Percentiles rank a stretch among this genome's conserved stretches.
These are phyloP conservation scores for Paraphysoderma sedebokerense DNA, from an alignment of 371 early-diverging fungal genomes.

Conservation along the genomic window DNA sequence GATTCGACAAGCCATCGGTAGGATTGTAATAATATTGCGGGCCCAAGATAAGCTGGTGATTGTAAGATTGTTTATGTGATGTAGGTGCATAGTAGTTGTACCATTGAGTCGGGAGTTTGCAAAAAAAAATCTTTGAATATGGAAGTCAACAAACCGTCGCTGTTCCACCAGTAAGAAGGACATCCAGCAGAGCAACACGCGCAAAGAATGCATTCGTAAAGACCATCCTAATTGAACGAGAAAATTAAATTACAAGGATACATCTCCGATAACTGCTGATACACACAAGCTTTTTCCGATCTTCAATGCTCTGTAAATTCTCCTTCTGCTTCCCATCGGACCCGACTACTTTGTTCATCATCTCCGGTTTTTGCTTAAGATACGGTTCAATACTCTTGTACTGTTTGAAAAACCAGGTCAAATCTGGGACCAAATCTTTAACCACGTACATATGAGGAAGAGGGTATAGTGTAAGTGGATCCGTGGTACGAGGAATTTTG, in stretches of 20 bases:
- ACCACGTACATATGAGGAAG: conserved; percentile 87
- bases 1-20: conserved; percentile 97
- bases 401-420: conserved; percentile 91
- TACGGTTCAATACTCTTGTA: conserved; percentile 91
- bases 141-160: conserved; percentile 11
- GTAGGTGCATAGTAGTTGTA: no score
- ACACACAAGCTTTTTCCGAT: conserved; percentile 76
- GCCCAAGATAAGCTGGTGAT: conserved; percentile 74
- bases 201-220: conserved; percentile 95
- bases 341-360: background rate
- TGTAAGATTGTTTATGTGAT: conserved; percentile 12
- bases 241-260: background rate
- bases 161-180: conserved; percentile 95
- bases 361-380: conserved; percentile 60
- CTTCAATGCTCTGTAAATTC: conserved; percentile 34
- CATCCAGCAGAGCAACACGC: conserved; percentile 95
- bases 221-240: conserved; percentile 44
- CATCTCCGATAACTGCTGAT: no score
- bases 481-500: conserved; percentile 48
- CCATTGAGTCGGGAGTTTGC: background rate
- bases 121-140: no score
- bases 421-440: conserved; percentile 76
- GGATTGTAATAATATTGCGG: conserved; percentile 89
- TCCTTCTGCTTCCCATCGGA: conserved; percentile 46
- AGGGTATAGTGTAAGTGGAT: conserved; percentile 75